Percentiles rank a stretch among this genome's conserved stretches.
Conservation (phyloP, 2,329 filamentous ascomycete species). For the Colletotrichum sublineola region DNA sequence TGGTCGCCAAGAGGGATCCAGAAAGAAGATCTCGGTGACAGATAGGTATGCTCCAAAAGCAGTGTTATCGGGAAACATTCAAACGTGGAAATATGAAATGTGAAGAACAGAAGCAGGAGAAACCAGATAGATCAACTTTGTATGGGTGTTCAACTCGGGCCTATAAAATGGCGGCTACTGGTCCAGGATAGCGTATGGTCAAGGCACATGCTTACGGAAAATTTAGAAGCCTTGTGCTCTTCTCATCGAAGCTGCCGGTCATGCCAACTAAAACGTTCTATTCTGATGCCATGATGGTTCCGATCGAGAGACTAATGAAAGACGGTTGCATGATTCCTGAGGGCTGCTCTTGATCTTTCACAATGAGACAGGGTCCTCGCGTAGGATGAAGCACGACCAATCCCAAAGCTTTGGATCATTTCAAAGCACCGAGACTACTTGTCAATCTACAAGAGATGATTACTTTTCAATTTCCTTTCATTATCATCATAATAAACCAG, state of each 20-base stretch:
- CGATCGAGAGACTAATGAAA: not conserved
- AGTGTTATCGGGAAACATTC: not conserved
- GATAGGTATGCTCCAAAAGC: not conserved
- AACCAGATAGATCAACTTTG: not conserved
- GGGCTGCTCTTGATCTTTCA: not conserved
- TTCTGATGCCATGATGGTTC: accelerated
- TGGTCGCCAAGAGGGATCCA: too few relatives aligned
- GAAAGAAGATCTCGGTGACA: accelerated
- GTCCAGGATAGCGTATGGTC: not conserved
- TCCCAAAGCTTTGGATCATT: too few relatives aligned
- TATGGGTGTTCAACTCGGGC: not conserved
- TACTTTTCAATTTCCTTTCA: too few relatives aligned
- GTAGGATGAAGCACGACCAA: too few relatives aligned
- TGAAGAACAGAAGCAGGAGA: too few relatives aligned
- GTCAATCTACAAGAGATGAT: too few relatives aligned
- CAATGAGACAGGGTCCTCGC: not conserved
- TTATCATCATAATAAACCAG: too few relatives aligned
- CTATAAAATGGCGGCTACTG: not conserved
- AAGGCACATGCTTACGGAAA: constrained; percentile 49
- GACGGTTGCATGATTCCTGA: not conserved
- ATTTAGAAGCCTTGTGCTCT: constrained; percentile 77
- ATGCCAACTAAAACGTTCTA: not conserved
- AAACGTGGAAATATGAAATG: accelerated
- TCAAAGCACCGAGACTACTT: too few relatives aligned
- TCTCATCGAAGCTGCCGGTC: constrained; percentile 76